Base-by-base conservation (phyloP, 768 basidiomycete genomes). In the Gloeopeniophorella convolvens region DNA sequence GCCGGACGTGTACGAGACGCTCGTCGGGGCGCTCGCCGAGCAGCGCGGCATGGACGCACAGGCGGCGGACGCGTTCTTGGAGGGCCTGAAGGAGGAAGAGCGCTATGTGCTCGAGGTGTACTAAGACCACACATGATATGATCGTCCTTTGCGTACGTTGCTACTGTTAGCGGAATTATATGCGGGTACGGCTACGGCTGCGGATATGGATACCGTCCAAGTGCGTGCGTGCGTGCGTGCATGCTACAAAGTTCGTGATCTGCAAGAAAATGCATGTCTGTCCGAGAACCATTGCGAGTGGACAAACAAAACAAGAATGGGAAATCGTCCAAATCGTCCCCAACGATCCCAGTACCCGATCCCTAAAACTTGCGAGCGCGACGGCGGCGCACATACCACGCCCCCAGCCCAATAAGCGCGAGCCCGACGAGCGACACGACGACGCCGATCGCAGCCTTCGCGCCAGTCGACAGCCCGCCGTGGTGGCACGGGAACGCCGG, bases 71-170 rank as follows among this genome's bases (percentile, higher is more conserved):
- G 78, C 77, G 45, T 92, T 83, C 65, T 70, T 99, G 24, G 94
- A 98, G 70, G 73, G 82, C 37, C 68, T 94, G 62, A 96, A 99
- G 71, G 95, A 94, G 66, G 91, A 93, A 60, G 96, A 98, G 68
- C 84, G 95, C 37, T 99, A 98, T 67, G 92, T 99, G 8, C 77
- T 98, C 20, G 96, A 99, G 79, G 96, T 90, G 20, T 60, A 59
- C 42, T 61, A 21, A 51, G 16, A n/a, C n/a, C n/a, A n/a, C 20
- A 12, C 21, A 12, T 26, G 18, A 2, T 26, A 15, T 26, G 13
- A 12, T 3, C 2, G n/a, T n/a, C n/a, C n/a, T n/a, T n/a, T n/a
- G n/a, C n/a, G n/a, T n/a, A n/a, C n/a, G n/a, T n/a, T n/a, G n/a
- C n/a, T n/a, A n/a, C n/a, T n/a, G n/a, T n/a, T n/a, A n/a, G n/a